These are phyloP conservation scores for Lentinula guzmanii DNA, from an alignment of 768 basidiomycete genomes.

Conservation along the genomic window DNA sequence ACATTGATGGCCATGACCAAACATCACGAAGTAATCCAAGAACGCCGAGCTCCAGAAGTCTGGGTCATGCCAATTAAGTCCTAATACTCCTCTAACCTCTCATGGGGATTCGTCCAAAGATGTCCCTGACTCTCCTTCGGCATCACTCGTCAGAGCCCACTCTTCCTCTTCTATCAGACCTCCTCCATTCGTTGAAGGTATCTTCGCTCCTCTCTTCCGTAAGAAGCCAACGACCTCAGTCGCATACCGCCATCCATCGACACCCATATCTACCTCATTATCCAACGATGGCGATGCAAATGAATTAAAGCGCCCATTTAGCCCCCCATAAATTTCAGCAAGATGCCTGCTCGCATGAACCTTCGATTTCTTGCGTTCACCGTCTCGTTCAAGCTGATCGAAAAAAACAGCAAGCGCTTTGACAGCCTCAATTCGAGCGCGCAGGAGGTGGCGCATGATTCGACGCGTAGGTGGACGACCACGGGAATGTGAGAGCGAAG, in stretches of 20 bases:
- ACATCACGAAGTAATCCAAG: too few relatives aligned
- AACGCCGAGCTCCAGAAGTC: too few relatives aligned
- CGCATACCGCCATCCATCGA: constrained; percentile 53
- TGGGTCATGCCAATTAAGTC: too few relatives aligned
- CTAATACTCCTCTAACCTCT: not conserved
- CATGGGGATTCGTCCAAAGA: constrained; percentile 11
- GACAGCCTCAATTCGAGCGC: constrained; percentile 79
- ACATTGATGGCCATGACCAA: too few relatives aligned
- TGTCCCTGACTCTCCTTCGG: constrained; percentile 28
- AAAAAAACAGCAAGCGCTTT: constrained; percentile 71
- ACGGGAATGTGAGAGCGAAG: constrained; percentile 16
- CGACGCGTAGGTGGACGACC: constrained; percentile 70
- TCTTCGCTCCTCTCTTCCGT: constrained; percentile 64
- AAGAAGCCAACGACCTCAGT: constrained; percentile 72
- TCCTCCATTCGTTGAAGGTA: constrained; percentile 37
- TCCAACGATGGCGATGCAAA: not conserved
- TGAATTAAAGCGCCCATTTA: not conserved
- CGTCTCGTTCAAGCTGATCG: constrained; percentile 46
- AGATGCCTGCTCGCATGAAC: constrained; percentile 36
- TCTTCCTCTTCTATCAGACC: constrained; percentile 41
- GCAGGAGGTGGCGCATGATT: constrained; percentile 84
- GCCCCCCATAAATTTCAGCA: constrained; percentile 43
- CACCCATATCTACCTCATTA: not conserved
- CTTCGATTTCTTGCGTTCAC: constrained; percentile 32
- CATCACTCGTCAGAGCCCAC: constrained; percentile 70